Percentiles rank a stretch among this genome's conserved stretches.
phyloP scores from a whole-genome alignment of 148 eudicot species.

The Diospyros kaki region DNA sequence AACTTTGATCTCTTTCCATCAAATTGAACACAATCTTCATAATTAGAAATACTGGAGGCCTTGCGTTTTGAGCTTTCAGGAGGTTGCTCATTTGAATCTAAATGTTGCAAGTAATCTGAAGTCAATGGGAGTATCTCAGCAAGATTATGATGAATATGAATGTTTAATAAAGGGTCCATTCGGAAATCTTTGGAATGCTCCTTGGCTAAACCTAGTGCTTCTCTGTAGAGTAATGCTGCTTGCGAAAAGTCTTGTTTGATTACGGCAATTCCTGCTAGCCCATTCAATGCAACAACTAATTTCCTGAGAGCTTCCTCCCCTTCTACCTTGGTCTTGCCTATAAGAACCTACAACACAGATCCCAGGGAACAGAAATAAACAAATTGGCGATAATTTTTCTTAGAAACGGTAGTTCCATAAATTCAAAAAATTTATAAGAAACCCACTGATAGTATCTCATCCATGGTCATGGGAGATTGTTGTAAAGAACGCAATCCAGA shows the following conservation, averaged over 20 bases:
- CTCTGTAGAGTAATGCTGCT: conserved; percentile 68
- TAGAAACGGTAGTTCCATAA: neutral
- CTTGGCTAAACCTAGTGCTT: conserved; percentile 66
- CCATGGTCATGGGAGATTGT: conserved; percentile 97
- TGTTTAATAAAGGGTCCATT: conserved; percentile 79
- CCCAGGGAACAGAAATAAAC: conserved; percentile 12
- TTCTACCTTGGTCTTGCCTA: conserved; percentile 88
- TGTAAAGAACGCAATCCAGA: conserved; percentile 86
- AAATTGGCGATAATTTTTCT: neutral
- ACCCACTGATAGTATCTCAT: conserved; percentile 79
- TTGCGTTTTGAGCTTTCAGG: conserved; percentile 27
- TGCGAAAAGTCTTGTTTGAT: conserved; percentile 61
- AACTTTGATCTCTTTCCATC: conserved; percentile 17
- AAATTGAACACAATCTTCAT: conserved; percentile 25
- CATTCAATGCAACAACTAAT: conserved; percentile 80
- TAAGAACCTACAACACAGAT: conserved; percentile 58
- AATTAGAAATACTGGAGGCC: conserved; percentile 20
- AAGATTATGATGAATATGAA: conserved; percentile 85
- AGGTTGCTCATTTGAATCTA: conserved; percentile 10
- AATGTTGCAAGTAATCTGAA: conserved; percentile 19
- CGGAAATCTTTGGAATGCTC: conserved; percentile 78
- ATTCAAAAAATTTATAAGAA: conserved; percentile 5
- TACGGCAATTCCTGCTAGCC: conserved; percentile 86
- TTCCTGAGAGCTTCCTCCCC: conserved; percentile 93
- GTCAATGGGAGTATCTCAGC: conserved; percentile 59